Percentiles rank a stretch among this genome's conserved stretches.
These are phyloP conservation scores for Pyrenophora seminiperda DNA, from an alignment of 2,329 filamentous ascomycete genomes.

Conservation along the genomic window DNA sequence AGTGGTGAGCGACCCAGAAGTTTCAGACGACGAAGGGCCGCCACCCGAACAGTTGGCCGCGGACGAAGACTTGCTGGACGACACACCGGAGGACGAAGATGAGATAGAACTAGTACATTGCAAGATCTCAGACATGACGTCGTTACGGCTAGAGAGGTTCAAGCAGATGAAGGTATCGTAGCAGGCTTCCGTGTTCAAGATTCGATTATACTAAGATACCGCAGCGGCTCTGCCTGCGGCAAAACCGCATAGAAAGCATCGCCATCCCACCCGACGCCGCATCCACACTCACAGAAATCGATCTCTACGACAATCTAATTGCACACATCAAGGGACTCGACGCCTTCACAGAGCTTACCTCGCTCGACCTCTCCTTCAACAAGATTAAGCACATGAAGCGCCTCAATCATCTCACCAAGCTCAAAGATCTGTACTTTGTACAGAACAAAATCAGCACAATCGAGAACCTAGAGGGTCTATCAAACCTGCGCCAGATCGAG, in stretches of 20 bases:
- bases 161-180: conserved; percentile 64
- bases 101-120: conserved; percentile 86
- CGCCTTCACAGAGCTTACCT: conserved; percentile 73
- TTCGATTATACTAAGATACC: conserved; percentile 10
- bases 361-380: conserved; percentile 93
- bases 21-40: conserved; percentile 68
- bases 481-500: conserved; percentile 80
- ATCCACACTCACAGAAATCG: conserved; percentile 76
- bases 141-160: conserved; percentile 84
- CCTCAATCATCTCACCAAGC: conserved; percentile 73
- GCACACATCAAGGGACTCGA: conserved; percentile 85
- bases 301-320: conserved; percentile 96
- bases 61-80: conserved; percentile 62
- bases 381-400: conserved; percentile 99
- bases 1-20: conserved; percentile 76
- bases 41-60: conserved; percentile 44
- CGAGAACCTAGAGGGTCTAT: conserved; percentile 78
- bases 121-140: conserved; percentile 76
- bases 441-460: conserved; percentile 92
- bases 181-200: background rate
- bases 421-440: conserved; percentile 88
- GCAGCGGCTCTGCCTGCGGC: conserved; percentile 81
- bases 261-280: conserved; percentile 72
- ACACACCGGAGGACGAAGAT: conserved; percentile 60
- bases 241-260: conserved; percentile 85